Base-by-base conservation (phyloP, 768 basidiomycete species). In the Rhizopogon vulgaris region DNA sequence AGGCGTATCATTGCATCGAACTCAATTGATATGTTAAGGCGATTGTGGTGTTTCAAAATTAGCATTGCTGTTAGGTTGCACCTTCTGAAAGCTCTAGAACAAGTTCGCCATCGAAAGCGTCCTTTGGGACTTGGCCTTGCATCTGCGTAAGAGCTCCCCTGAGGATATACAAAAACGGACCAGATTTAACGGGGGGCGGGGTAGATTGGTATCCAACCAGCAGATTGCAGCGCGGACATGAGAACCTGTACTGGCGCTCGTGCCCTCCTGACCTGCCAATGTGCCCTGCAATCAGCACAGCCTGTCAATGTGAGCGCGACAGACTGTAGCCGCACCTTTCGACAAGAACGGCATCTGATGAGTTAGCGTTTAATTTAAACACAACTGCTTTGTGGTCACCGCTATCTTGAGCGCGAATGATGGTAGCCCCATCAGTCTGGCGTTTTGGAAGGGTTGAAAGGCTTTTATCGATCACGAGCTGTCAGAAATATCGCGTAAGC, bases 311-410 rank as follows among this genome's bases (percentile, higher is more conserved):
- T 18, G 17, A 15, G 54, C 51, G 54, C 45, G 41, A 47, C 37
- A 38, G 17, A 42, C 24, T 38, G 54, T 50, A 32, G 10, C 69
- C 77, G 62, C 63, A 90, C 91, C 90, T 81, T 72, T 93, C 85
- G 17, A 94, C 64, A 17, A 94, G 74, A 55, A 91, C 77, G 32
- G 88, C 82, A 10, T 88, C 83, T 28, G 77, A 76, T 30, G 79
- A 60, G 15, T 75, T 74, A 2, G 88, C 90, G 61, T 94, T 95
- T 61, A 95, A 65, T 68, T 95, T 96, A 80, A 94, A 94, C 9
- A 91, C 73, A 63, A 82, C 72, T 25, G 87, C 80, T 56, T 82
- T 79, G 39, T 69, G 76, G 28, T 66, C 64, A 27, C 74, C 75
- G 39, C 68, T 78, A 57, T 87, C 84, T 65, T 87, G 84, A 28